Percentiles rank a stretch among this genome's conserved stretches.
phyloP scores from a whole-genome alignment of 148 eudicot genomes.

The Rhododendron vialii region DNA sequence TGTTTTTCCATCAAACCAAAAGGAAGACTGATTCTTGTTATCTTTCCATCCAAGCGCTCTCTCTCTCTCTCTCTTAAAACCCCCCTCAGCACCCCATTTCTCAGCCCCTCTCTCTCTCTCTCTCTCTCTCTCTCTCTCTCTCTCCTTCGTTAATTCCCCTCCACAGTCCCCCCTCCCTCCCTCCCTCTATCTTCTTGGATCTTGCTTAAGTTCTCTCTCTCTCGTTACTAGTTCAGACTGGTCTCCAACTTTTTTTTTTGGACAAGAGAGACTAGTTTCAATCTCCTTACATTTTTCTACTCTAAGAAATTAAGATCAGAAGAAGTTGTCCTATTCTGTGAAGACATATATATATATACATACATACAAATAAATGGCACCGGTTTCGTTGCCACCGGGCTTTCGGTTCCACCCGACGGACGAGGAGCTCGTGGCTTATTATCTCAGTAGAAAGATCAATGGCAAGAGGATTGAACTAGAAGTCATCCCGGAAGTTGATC shows the following conservation, averaged over 20 bases:
- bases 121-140: slow-evolving; percentile 14
- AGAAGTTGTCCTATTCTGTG: background rate
- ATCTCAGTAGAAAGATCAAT: slow-evolving; percentile 74
- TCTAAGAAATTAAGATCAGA: background rate
- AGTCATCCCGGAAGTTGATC: slow-evolving; percentile 82
- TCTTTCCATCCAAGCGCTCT: too few relatives aligned
- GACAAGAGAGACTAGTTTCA: slow-evolving; percentile 9
- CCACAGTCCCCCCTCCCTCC: background rate
- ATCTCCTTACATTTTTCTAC: background rate
- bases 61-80: slow-evolving; percentile 33
- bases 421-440: slow-evolving; percentile 77
- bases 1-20: too few relatives aligned
- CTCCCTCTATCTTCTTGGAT: slow-evolving; percentile 1
- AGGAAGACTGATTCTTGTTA: too few relatives aligned
- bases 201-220: slow-evolving; percentile 5
- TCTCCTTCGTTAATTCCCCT: too few relatives aligned
- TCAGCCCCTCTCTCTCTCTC: slow-evolving; percentile 9
- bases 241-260: slow-evolving; percentile 1
- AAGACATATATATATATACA: too few relatives aligned
- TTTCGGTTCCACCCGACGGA: slow-evolving; percentile 83
- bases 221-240: background rate
- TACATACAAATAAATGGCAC: slow-evolving; percentile 41
- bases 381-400: slow-evolving; percentile 85
- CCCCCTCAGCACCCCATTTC: slow-evolving; percentile 15
- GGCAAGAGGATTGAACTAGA: slow-evolving; percentile 65